phyloP scores from a whole-genome alignment of 805 yeast genomes.

The Zygosaccharomyces gambellarensis region DNA sequence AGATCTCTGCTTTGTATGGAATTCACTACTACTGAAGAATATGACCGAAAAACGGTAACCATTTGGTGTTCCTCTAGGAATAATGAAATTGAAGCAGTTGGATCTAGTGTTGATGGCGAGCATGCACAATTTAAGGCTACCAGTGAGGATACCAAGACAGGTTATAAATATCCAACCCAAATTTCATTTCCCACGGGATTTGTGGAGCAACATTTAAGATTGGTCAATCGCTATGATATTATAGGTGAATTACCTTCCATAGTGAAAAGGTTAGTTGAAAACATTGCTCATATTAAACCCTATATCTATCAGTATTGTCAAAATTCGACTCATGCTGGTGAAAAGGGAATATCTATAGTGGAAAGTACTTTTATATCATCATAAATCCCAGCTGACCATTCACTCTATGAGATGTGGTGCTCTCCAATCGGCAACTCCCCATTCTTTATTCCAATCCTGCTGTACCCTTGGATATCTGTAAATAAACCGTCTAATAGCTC shows the following conservation, averaged over 20 bases:
- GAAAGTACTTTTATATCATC: constrained; percentile 70
- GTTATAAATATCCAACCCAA: constrained; percentile 70
- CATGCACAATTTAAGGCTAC: constrained; percentile 38
- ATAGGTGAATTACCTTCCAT: constrained; percentile 83
- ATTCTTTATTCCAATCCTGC: constrained; percentile 9
- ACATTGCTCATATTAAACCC: constrained; percentile 80
- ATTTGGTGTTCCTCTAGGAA: constrained; percentile 43
- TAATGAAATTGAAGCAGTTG: constrained; percentile 45
- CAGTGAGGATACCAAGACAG: constrained; percentile 54
- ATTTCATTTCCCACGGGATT: constrained; percentile 34
- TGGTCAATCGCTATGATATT: constrained; percentile 80
- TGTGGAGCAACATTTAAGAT: constrained; percentile 45
- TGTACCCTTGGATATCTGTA: constrained; percentile 12
- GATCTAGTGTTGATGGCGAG: constrained; percentile 52
- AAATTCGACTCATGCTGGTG: constrained; percentile 47
- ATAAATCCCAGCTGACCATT: not conserved
- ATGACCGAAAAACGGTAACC: constrained; percentile 42
- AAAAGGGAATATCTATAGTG: constrained; percentile 61
- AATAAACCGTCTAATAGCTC: constrained; percentile 9
- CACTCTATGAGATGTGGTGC: constrained; percentile 11
- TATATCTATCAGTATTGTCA: constrained; percentile 79
- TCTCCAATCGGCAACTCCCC: constrained; percentile 13
- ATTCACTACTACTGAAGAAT: constrained; percentile 74
- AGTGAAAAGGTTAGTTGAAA: constrained; percentile 71
- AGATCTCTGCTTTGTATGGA: constrained; percentile 76